phyloP scores from a whole-genome alignment of 768 basidiomycete genomes.

The Myochromella boudieri region DNA sequence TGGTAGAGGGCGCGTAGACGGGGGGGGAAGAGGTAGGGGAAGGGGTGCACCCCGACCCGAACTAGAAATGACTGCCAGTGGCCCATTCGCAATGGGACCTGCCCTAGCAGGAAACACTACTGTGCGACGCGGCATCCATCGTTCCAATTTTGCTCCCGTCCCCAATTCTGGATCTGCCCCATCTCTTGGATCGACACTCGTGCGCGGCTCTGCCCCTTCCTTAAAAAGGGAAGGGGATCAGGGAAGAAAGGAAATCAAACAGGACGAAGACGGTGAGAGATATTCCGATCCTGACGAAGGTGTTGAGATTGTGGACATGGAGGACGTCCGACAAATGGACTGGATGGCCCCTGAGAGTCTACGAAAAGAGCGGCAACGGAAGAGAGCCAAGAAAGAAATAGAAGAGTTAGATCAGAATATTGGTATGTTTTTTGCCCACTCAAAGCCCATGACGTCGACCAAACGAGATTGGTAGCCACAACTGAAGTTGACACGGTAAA shows the following conservation, averaged over 20 bases:
- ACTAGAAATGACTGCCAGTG: slow-evolving; percentile 80
- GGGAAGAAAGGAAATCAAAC: slow-evolving; percentile 29
- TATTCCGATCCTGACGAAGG: slow-evolving; percentile 90
- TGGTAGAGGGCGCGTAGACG: slow-evolving; percentile 48
- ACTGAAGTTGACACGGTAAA: slow-evolving; percentile 50
- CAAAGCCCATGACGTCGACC: not conserved
- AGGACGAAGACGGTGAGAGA: slow-evolving; percentile 57
- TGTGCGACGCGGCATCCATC: slow-evolving; percentile 49
- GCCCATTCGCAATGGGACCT: slow-evolving; percentile 87
- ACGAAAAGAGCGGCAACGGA: slow-evolving; percentile 42
- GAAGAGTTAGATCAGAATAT: slow-evolving; percentile 26
- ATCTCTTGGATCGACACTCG: slow-evolving; percentile 48
- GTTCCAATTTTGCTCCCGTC: slow-evolving; percentile 56
- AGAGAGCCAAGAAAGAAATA: slow-evolving; percentile 45
- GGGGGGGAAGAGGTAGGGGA: slow-evolving; percentile 53
- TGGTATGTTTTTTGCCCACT: slow-evolving; percentile 21
- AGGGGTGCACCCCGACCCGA: slow-evolving; percentile 51
- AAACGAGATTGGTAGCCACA: slow-evolving; percentile 10
- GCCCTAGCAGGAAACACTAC: slow-evolving; percentile 56
- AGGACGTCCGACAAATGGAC: slow-evolving; percentile 73
- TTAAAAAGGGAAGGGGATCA: slow-evolving; percentile 40
- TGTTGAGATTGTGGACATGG: slow-evolving; percentile 85
- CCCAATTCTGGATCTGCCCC: slow-evolving; percentile 39
- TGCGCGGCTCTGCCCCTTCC: slow-evolving; percentile 48
- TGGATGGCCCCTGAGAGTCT: slow-evolving; percentile 87